Base-by-base conservation (phyloP, 2,329 filamentous ascomycete species). In the Cytospora paraplurivora region DNA sequence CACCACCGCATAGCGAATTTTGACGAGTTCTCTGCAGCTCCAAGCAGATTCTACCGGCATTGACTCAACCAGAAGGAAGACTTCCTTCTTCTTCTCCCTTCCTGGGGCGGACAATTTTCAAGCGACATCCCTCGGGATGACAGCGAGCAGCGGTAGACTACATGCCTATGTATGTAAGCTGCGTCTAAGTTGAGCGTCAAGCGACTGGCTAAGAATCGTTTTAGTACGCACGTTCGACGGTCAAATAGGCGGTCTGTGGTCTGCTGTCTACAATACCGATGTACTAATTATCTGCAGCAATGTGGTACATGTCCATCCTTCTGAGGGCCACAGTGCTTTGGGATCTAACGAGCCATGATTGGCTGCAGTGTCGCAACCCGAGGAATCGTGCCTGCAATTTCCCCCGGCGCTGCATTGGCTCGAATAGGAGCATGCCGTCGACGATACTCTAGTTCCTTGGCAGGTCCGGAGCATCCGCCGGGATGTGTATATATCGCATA, bases 361-460 rank as follows among this genome's bases (percentile, higher is more conserved):
- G 58, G 51, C 58, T 32, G 54, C 53, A 61, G 50, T 55, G 41
- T 44, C 33, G 33, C 51, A 50, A 55, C 51, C 38, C 49, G 32
- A 60, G 62, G 62, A 38, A 66, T 62, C 47, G 47, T 44, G 59
- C 69, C 68, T 70, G 69, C 64, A 72, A 71, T 72, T 66, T 72
- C 70, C 68, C 67, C 67, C 62, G 63, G 51, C 68, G 66, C 68
- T 69, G 44, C 44, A 47, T 17, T 19, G 69, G 67, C 64, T 53
- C 62, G 38, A 7, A 51, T 56, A 41, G 53, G 37, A 61, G 55
- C 49, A 59, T 49, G 56, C 56, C 37, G 62, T 62, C 62, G 7
- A 27, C 6, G 52, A 53, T 60, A 62, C 60, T 55, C 27, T 52
- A 27, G 12, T 51, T 7, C 50, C 59, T 57, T 56, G 54, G 41